These are phyloP conservation scores for Mycocentrospora acerina DNA, from an alignment of 2,329 filamentous ascomycete species.

Conservation along the genomic window DNA sequence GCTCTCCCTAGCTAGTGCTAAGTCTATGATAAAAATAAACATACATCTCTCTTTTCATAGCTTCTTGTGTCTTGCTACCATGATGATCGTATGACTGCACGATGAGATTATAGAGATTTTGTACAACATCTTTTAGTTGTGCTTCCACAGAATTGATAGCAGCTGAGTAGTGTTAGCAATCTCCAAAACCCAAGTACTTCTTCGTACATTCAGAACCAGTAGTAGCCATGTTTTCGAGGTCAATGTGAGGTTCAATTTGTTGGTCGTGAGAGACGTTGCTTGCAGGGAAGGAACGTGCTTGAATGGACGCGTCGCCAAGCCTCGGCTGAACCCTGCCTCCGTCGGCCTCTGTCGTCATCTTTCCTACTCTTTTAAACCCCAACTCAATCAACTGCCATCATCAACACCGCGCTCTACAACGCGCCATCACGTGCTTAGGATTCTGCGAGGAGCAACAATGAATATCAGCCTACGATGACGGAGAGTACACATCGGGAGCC, in stretches of 20 bases:
- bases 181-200: background rate
- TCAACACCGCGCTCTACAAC: constrained; percentile 6
- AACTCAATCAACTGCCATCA: constrained; percentile 9
- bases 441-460: constrained; percentile 14
- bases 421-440: constrained; percentile 13
- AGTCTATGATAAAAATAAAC: background rate
- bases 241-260: too few relatives aligned
- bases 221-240: constrained; percentile 8
- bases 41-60: constrained; percentile 61
- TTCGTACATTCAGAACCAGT: constrained; percentile 8
- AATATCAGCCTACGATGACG: constrained; percentile 25
- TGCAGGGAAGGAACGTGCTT: too few relatives aligned
- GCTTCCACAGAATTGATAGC: constrained; percentile 41
- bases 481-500: constrained; percentile 25
- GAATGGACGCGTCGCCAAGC: constrained; percentile 11
- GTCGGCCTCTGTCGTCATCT: constrained; percentile 18
- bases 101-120: constrained; percentile 61
- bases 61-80: constrained; percentile 57
- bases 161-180: constrained; percentile 8
- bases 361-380: constrained; percentile 7
- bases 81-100: constrained; percentile 63
- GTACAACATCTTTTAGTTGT: constrained; percentile 62
- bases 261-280: too few relatives aligned
- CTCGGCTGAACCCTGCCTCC: constrained; percentile 17
- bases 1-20: background rate